phyloP scores from a whole-genome alignment of 2,329 filamentous ascomycete species.

The Thelonectria discophora region DNA sequence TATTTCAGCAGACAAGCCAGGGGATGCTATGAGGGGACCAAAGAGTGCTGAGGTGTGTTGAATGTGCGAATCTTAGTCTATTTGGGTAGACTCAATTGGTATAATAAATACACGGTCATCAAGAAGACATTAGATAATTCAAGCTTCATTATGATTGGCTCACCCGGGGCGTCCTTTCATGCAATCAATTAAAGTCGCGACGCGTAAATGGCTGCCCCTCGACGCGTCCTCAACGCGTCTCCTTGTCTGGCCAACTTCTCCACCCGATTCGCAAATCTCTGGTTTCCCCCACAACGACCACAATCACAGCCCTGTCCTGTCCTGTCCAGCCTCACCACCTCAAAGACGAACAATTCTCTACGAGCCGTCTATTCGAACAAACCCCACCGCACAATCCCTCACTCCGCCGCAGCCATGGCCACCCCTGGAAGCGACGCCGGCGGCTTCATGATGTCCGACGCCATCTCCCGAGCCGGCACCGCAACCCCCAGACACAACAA shows the following conservation, averaged over 20 bases:
- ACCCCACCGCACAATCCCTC: not conserved
- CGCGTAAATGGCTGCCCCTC: conserved; percentile 37
- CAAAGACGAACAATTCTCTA: not conserved
- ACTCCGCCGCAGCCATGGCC: conserved; percentile 50
- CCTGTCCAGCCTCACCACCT: not conserved
- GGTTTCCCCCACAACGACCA: conserved; percentile 32
- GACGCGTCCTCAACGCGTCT: conserved; percentile 46
- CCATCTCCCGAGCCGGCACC: conserved; percentile 52
- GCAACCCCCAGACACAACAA: conserved; percentile 56
- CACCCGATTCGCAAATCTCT: conserved; percentile 34
- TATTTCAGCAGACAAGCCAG: conserved; percentile 28
- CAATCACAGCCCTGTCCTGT: not conserved
- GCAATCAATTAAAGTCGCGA: conserved; percentile 54
- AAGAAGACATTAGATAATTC: too few relatives aligned
- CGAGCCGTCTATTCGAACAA: not conserved
- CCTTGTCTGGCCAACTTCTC: conserved; percentile 7
- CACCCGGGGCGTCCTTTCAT: conserved; percentile 23
- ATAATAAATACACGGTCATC: too few relatives aligned
- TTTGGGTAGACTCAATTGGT: too few relatives aligned
- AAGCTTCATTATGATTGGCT: too few relatives aligned
- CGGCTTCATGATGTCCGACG: conserved; percentile 67
- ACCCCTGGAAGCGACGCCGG: conserved; percentile 63
- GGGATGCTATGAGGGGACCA: conserved; percentile 7
- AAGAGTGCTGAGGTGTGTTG: not conserved
- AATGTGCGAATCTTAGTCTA: too few relatives aligned